Percentiles rank a stretch among this genome's conserved stretches.
phyloP scores from a whole-genome alignment of 2,329 filamentous ascomycete genomes.

The Aspergillus bombycis region DNA sequence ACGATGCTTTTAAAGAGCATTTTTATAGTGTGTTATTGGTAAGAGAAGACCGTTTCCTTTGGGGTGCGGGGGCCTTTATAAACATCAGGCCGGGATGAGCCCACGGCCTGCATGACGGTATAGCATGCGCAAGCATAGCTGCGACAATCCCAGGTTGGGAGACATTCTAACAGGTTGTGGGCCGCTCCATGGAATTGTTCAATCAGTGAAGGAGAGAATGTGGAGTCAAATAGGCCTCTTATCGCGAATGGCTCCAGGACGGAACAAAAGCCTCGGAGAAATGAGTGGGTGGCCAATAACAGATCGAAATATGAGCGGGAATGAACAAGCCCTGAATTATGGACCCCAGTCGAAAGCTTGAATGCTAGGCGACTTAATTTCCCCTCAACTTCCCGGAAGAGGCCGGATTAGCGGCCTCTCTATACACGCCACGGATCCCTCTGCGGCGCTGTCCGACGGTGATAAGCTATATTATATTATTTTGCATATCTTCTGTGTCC shows the following conservation, averaged over 20 bases:
- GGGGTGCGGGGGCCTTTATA: not conserved
- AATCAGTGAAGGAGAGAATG: not conserved
- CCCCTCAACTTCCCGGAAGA: not conserved
- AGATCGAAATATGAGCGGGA: not conserved
- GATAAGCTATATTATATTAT: not conserved
- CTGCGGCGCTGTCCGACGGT: not conserved
- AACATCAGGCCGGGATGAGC: not conserved
- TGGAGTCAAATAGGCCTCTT: not conserved
- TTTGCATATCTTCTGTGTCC: not conserved
- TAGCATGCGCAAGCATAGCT: not conserved
- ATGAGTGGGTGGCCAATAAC: not conserved
- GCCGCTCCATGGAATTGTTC: not conserved
- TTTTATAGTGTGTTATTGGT: not conserved
- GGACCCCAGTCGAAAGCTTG: not conserved
- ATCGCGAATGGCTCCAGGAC: not conserved
- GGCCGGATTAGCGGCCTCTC: not conserved
- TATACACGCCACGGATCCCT: not conserved
- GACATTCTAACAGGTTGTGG: not conserved
- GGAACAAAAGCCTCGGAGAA: not conserved
- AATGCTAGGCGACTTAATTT: not conserved
- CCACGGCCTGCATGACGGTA: not conserved
- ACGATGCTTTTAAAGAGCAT: not conserved
- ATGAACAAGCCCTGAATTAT: not conserved
- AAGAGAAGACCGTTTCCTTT: not conserved
- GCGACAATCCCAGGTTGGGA: not conserved